phyloP scores from a whole-genome alignment of 106 monocot genomes.

The Dendrobium chrysotoxum region DNA sequence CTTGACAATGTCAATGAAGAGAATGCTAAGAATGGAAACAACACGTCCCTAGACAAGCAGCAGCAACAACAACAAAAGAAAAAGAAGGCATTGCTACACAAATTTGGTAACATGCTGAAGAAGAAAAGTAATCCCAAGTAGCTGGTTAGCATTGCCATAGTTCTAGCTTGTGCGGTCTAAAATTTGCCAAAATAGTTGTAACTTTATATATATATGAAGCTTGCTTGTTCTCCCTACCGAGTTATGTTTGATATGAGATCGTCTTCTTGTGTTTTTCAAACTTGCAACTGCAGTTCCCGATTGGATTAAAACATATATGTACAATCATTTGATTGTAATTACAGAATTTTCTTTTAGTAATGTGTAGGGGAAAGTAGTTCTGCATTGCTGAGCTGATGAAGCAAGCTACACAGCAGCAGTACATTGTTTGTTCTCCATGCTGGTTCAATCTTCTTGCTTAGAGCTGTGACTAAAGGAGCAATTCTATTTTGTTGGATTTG shows the following conservation, averaged over 20 bases:
- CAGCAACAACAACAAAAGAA: constrained; percentile 37
- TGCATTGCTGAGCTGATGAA: neutral
- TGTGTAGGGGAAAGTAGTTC: neutral
- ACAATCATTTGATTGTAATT: neutral
- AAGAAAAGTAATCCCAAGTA: constrained; percentile 35
- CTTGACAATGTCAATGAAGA: constrained; percentile 28
- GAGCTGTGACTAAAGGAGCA: too few relatives aligned
- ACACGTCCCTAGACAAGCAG: constrained; percentile 9
- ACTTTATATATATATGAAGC: neutral
- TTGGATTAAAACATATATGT: neutral
- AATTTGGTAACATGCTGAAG: constrained; percentile 51
- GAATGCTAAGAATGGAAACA: constrained; percentile 23
- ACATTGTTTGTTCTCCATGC: neutral
- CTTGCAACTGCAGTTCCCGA: neutral
- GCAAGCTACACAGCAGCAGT: neutral
- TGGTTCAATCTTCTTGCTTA: too few relatives aligned
- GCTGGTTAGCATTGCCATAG: neutral
- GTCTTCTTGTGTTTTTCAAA: neutral
- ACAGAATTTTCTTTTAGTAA: neutral
- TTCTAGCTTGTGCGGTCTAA: neutral
- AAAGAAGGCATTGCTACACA: constrained; percentile 45
- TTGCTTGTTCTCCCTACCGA: neutral
- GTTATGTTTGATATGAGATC: constrained; percentile 2
- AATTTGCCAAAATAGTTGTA: neutral
- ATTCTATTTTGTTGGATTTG: too few relatives aligned